Conservation (phyloP, 345 rosid species). For the Arabidopsis arenosa region DNA sequence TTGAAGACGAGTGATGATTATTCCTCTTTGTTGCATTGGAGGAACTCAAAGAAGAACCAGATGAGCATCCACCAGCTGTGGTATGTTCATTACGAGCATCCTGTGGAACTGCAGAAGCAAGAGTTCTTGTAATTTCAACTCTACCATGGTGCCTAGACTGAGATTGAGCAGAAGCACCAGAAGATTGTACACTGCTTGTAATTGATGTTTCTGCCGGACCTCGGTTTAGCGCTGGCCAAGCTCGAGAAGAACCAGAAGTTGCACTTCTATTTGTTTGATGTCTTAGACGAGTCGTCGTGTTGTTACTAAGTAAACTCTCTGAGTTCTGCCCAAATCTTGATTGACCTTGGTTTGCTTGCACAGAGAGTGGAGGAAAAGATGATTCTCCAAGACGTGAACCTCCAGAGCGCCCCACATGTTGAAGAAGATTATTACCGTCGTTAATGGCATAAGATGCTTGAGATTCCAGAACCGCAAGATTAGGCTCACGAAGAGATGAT, state of each 20-base stretch:
- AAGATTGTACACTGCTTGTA: conserved; percentile 41
- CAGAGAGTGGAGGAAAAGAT: conserved; percentile 81
- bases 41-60: conserved; percentile 40
- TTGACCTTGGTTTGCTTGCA: conserved; percentile 46
- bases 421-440: conserved; percentile 56
- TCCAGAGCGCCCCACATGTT: conserved; percentile 63
- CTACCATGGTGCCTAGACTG: conserved; percentile 27
- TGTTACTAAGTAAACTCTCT: conserved; percentile 50
- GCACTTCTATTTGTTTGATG: conserved; percentile 51
- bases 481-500: conserved; percentile 56
- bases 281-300: conserved; percentile 64
- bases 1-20: conserved; percentile 56
- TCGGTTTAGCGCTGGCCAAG: conserved; percentile 61
- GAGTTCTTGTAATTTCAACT: conserved; percentile 8
- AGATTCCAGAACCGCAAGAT: conserved; percentile 10
- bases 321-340: conserved; percentile 49
- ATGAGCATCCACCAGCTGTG: conserved; percentile 29
- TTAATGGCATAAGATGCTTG: conserved; percentile 26
- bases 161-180: conserved; percentile 40
- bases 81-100: conserved; percentile 40
- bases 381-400: conserved; percentile 62
- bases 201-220: conserved; percentile 42
- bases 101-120: conserved; percentile 42
- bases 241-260: conserved; percentile 52
- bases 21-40: conserved; percentile 48